These are phyloP conservation scores for Stemphylium lycopersici DNA, from an alignment of 2,329 filamentous ascomycete genomes.

Conservation along the genomic window DNA sequence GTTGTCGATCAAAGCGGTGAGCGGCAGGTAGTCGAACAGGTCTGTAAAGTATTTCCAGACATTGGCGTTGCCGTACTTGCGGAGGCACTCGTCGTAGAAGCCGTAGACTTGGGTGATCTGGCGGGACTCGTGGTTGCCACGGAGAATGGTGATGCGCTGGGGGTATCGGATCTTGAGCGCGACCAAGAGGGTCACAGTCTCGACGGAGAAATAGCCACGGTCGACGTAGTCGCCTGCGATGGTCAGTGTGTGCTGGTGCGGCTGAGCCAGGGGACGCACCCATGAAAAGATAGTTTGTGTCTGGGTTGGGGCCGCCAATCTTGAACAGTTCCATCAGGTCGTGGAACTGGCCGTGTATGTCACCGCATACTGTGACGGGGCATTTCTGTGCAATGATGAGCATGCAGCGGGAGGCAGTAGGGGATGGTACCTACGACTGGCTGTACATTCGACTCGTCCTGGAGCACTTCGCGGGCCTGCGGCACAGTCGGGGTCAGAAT, in stretches of 20 bases:
- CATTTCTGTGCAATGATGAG: slow-evolving; percentile 70
- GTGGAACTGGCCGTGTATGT: slow-evolving; percentile 99
- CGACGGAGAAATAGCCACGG: slow-evolving; percentile 97
- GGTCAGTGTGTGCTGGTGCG: slow-evolving; percentile 21
- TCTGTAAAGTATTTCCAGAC: slow-evolving; percentile 82
- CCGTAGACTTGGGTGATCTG: slow-evolving; percentile 81
- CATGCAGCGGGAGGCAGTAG: not conserved
- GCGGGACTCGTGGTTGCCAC: slow-evolving; percentile 83
- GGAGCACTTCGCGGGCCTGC: slow-evolving; percentile 91
- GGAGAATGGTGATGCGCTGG: slow-evolving; percentile 95
- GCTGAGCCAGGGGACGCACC: slow-evolving; percentile 57
- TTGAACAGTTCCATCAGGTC: slow-evolving; percentile 99
- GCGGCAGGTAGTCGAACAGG: slow-evolving; percentile 77
- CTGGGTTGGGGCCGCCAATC: slow-evolving; percentile 95
- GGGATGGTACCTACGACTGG: slow-evolving; percentile 75
- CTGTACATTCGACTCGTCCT: slow-evolving; percentile 98
- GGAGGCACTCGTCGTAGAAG: slow-evolving; percentile 11
- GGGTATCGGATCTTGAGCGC: slow-evolving; percentile 98
- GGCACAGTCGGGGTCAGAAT: slow-evolving; percentile 21
- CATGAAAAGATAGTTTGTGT: slow-evolving; percentile 99
- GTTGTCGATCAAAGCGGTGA: slow-evolving; percentile 75
- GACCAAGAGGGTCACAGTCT: slow-evolving; percentile 95
- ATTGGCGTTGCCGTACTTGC: slow-evolving; percentile 66
- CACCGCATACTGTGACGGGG: slow-evolving; percentile 96
- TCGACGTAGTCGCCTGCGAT: slow-evolving; percentile 91